These are phyloP conservation scores for Sophora flavescens DNA, from an alignment of 306 rosid species.

Conservation along the genomic window DNA sequence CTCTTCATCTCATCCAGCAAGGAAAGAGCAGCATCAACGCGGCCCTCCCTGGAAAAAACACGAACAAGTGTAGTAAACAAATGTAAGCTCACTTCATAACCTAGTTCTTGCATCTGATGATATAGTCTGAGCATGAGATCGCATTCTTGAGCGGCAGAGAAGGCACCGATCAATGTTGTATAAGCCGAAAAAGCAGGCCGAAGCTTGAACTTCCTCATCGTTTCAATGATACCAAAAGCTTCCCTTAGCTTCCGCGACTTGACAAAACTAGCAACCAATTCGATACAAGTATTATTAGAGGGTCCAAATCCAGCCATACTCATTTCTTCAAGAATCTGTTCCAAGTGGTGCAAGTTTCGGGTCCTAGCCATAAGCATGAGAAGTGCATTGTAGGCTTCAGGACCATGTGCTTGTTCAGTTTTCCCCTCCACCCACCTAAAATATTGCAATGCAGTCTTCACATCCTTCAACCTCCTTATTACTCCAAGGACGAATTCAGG, in stretches of 20 bases:
- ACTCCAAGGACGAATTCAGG: constrained; percentile 81
- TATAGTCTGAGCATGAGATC: constrained; percentile 74
- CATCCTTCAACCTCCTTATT: constrained; percentile 76
- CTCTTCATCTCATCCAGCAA: constrained; percentile 94
- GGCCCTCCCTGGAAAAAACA: constrained; percentile 78
- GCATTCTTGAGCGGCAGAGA: constrained; percentile 62
- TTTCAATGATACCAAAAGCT: constrained; percentile 72
- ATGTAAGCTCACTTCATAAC: constrained; percentile 83
- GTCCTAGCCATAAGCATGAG: constrained; percentile 85
- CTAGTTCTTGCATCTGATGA: constrained; percentile 94
- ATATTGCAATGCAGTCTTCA: constrained; percentile 66
- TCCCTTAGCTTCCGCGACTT: constrained; percentile 63
- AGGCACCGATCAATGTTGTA: constrained; percentile 84
- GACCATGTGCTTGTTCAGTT: constrained; percentile 67
- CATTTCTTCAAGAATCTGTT: constrained; percentile 87
- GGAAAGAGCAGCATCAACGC: constrained; percentile 86
- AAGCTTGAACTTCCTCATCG: constrained; percentile 92
- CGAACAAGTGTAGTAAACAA: constrained; percentile 92
- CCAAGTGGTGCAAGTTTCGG: constrained; percentile 66
- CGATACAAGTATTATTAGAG: constrained; percentile 60
- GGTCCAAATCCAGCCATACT: constrained; percentile 89
- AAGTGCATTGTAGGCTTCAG: constrained; percentile 78
- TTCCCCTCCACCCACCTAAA: constrained; percentile 86
- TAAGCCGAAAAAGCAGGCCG: constrained; percentile 95
- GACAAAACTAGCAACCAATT: constrained; percentile 66